Evolutionary conservation across 306 rosid species (phyloP).

Genomic region (Coriaria nepalensis): DNA sequence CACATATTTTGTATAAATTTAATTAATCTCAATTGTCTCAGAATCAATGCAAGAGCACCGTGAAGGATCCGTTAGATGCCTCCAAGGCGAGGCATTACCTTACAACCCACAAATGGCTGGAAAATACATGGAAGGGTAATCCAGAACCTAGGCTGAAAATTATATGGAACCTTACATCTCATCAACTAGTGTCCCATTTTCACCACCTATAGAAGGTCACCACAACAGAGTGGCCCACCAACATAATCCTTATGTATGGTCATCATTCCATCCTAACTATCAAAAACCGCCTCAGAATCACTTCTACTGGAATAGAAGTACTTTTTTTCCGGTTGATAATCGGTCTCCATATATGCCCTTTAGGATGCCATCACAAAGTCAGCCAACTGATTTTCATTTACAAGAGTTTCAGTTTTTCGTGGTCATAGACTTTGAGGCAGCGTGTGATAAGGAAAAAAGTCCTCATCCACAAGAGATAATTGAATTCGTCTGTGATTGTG

Average conservation of each 20-base stretch:
- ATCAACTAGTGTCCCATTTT: too few relatives aligned
- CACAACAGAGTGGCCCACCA: conserved; percentile 17
- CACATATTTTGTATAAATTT: neutral
- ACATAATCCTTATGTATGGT: conserved; percentile 48
- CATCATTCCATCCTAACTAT: conserved; percentile 48
- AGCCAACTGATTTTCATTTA: conserved; percentile 41
- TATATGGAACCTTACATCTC: too few relatives aligned
- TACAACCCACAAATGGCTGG: conserved; percentile 47
- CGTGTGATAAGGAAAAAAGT: conserved; percentile 73
- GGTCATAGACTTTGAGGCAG: conserved; percentile 96
- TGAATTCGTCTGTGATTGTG: conserved; percentile 93
- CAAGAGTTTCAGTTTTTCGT: conserved; percentile 94
- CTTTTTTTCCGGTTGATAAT: conserved; percentile 47
- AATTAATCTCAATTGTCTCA: conserved; percentile 24
- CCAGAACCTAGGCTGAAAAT: too few relatives aligned
- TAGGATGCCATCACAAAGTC: conserved; percentile 52
- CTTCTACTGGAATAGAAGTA: conserved; percentile 52
- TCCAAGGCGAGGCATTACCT: conserved; percentile 36
- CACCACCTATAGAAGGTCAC: too few relatives aligned
- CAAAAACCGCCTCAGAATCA: conserved; percentile 64
- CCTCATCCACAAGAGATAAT: conserved; percentile 93
- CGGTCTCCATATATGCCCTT: conserved; percentile 46
- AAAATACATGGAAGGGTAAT: conserved; percentile 21
- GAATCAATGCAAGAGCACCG: conserved; percentile 33
- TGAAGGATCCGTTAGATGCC: conserved; percentile 20